Conservation (phyloP, 2,329 filamentous ascomycete species). For the Aspergillus uvarum region DNA sequence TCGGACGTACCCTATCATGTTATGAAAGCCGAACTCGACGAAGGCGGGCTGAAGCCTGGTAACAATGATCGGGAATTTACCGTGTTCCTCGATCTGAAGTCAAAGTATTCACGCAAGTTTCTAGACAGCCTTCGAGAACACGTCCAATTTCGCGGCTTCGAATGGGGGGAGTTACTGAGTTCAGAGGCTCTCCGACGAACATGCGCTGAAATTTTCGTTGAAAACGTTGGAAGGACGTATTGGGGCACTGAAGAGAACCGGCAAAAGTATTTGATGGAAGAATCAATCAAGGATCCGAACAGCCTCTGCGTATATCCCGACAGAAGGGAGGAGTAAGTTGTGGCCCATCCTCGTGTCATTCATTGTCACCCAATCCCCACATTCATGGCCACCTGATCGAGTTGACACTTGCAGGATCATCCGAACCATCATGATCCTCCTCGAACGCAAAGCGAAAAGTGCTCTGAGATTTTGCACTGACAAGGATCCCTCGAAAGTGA, state of each 20-base stretch:
- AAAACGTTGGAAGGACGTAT: slow-evolving; percentile 18
- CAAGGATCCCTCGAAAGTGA: neutral
- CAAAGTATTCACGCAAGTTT: slow-evolving; percentile 16
- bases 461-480: neutral
- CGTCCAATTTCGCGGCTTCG: neutral
- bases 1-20: neutral
- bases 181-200: slow-evolving; percentile 3
- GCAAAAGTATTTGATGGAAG: slow-evolving; percentile 20
- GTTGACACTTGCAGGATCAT: slow-evolving; percentile 12
- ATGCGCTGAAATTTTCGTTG: slow-evolving; percentile 22
- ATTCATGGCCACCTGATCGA: neutral
- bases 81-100: slow-evolving; percentile 24
- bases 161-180: slow-evolving; percentile 15
- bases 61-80: slow-evolving; percentile 22
- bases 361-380: neutral
- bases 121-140: slow-evolving; percentile 15
- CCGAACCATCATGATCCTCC: slow-evolving; percentile 16
- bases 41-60: slow-evolving; percentile 12
- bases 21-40: slow-evolving; percentile 16
- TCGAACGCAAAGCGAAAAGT: slow-evolving; percentile 20
- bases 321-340: slow-evolving; percentile 21
- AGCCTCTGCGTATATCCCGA: slow-evolving; percentile 21
- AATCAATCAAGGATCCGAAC: slow-evolving; percentile 15
- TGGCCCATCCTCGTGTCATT: neutral
- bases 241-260: slow-evolving; percentile 23